Conservation (phyloP, 257 asterid genomes). For the Gentiana straminea region DNA sequence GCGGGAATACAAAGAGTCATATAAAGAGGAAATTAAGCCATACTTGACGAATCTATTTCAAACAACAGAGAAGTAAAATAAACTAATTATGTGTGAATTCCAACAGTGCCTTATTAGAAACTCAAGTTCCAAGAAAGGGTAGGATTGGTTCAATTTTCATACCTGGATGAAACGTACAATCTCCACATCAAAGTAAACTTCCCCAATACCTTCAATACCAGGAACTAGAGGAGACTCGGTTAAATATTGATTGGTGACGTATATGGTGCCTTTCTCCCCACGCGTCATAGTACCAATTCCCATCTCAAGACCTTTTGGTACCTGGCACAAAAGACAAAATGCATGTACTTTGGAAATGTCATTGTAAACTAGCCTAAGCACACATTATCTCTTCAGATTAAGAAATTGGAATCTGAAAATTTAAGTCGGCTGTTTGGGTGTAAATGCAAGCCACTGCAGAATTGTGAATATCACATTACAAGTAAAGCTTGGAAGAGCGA, state of each 20-base stretch:
- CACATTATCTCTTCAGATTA: too few species aligned
- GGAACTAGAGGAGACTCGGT: slow-evolving; percentile 51
- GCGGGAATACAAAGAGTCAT: too few species aligned
- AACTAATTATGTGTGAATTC: too few species aligned
- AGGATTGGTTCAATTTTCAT: neutral
- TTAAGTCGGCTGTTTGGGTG: too few species aligned
- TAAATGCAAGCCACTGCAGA: too few species aligned
- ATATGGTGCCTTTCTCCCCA: slow-evolving; percentile 81
- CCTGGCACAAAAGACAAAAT: slow-evolving; percentile 27
- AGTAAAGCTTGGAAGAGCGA: neutral
- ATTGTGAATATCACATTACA: neutral
- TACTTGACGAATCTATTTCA: too few species aligned
- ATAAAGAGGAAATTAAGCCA: too few species aligned
- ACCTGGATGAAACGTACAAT: slow-evolving; percentile 89
- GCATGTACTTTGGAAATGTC: neutral
- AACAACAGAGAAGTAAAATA: too few species aligned
- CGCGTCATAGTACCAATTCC: slow-evolving; percentile 83
- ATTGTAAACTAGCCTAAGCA: too few species aligned
- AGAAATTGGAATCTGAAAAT: too few species aligned
- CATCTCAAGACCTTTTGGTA: slow-evolving; percentile 95
- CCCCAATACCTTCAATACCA: slow-evolving; percentile 43
- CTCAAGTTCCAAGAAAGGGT: too few species aligned
- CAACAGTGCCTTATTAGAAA: too few species aligned
- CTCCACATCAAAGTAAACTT: slow-evolving; percentile 89
- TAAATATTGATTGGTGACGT: slow-evolving; percentile 48